Evolutionary conservation across 139 green algal species (phyloP).

Genomic region (Ulvella scutata): DNA sequence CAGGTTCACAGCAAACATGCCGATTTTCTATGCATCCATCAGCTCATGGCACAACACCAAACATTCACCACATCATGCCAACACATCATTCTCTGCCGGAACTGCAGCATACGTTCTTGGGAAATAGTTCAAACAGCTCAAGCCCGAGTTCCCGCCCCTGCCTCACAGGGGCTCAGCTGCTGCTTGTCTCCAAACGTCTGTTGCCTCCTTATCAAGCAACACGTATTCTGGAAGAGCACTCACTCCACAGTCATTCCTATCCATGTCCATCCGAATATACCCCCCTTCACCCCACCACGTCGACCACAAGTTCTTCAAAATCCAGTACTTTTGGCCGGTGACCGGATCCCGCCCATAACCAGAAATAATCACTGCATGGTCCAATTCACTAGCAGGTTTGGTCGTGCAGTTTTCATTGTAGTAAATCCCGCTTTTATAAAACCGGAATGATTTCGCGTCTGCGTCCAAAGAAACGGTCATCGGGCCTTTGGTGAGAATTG

Average conservation of each 20-base stretch:
- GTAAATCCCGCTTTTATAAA: neutral
- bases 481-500: neutral
- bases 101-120: too few species aligned
- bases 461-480: neutral
- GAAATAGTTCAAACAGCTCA: too few species aligned
- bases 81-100: too few species aligned
- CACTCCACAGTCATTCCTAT: neutral
- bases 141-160: too few species aligned
- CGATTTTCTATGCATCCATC: too few species aligned
- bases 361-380: neutral
- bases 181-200: too few species aligned
- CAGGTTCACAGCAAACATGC: too few species aligned
- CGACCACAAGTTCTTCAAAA: neutral
- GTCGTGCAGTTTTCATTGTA: neutral
- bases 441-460: neutral
- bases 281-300: neutral
- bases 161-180: too few species aligned
- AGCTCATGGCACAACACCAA: too few species aligned
- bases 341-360: neutral
- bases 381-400: neutral
- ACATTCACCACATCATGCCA: too few species aligned
- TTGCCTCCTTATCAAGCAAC: neutral
- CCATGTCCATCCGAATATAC: neutral
- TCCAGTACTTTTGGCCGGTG: neutral
- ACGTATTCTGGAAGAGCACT: neutral